Evolutionary conservation across 2,329 filamentous ascomycete genomes (phyloP), one percentile per base, ranked within the genome.

Genomic region (Xylaria multiplex): DNA sequence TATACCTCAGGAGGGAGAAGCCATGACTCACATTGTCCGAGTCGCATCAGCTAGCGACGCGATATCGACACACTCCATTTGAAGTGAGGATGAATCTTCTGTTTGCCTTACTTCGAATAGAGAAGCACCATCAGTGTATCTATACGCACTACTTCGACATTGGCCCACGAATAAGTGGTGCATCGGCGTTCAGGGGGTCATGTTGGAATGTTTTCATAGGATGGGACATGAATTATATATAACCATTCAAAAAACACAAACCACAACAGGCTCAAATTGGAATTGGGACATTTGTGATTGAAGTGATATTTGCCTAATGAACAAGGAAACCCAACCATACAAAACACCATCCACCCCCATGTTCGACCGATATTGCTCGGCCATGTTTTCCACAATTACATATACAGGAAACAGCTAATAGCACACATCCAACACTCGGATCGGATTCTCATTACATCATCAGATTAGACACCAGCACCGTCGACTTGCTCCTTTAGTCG

Each of bases 401-500:
- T 45, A 32, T 46, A 52, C 32, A 61, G 50, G 54, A 69, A 27
- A 62, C 49, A 59, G 62, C 67, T 69, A 70, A 72, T 66, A 68
- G 27, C 62, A 70, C 62, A 70, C 2, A 53, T 59, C 62, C 59
- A 46, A 59, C 49, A n/a, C 42, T 37, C 22, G 27, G 37, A 55
- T 65, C 45, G 56, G 62, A 40, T 56, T 55, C 60, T 69, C 48
- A 52, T 70, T 61, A 66, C 52, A 59, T 67, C 45, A 43, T 63
- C 48, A 62, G 8, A 57, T 62, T 48, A 43, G 43, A 62, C 53
- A 27, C 27, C 27, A 27, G 5, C n/a, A 22, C 19, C 45, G 16
- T 30, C 52, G 14, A 62, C 40, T 32, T 32, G 1, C n/a, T 49
- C 14, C 22, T 77, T 86, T 91, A 94, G 77, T 93, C 89, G 81